These are phyloP conservation scores for Baudoinia panamericana DNA, from an alignment of 495 filamentous ascomycete genomes.

Conservation along the genomic window DNA sequence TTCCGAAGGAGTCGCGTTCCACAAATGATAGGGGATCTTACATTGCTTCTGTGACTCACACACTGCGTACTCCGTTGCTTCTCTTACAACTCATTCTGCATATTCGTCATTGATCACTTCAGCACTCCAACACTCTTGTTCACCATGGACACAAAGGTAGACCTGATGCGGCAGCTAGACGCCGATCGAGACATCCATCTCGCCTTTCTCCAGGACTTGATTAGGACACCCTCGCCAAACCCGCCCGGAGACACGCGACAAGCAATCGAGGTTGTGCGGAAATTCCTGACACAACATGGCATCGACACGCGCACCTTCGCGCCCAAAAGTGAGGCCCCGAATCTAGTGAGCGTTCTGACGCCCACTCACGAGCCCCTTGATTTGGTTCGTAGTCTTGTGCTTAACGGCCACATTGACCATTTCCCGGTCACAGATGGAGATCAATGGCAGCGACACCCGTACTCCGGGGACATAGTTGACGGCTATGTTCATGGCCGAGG, in stretches of 20 bases:
- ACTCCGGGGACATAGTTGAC: constrained; percentile 14
- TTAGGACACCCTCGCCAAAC: constrained; percentile 14
- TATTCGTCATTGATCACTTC: not conserved
- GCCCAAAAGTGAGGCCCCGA: constrained; percentile 5
- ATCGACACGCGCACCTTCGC: constrained; percentile 8
- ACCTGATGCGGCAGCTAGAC: not conserved
- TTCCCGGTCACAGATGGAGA: constrained; percentile 16
- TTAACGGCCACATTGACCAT: constrained; percentile 18
- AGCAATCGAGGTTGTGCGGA: constrained; percentile 3
- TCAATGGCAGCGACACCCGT: constrained; percentile 17
- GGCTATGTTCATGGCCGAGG: constrained; percentile 15
- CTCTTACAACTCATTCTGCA: too few species aligned
- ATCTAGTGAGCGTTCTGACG: constrained; percentile 10
- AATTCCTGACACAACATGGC: constrained; percentile 5
- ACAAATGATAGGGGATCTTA: too few species aligned
- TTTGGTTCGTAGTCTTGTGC: constrained; percentile 1
- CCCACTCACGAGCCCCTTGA: not conserved
- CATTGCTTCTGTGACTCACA: too few species aligned
- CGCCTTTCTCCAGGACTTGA: constrained; percentile 11
- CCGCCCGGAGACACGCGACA: constrained; percentile 16
- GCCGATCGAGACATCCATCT: constrained; percentile 3
- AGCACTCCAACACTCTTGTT: not conserved
- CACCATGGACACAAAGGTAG: not conserved
- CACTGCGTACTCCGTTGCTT: too few species aligned
- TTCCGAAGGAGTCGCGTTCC: too few species aligned